Conservation (phyloP, 192 early-diverging fungal species). For the Entomortierella parvispora region DNA sequence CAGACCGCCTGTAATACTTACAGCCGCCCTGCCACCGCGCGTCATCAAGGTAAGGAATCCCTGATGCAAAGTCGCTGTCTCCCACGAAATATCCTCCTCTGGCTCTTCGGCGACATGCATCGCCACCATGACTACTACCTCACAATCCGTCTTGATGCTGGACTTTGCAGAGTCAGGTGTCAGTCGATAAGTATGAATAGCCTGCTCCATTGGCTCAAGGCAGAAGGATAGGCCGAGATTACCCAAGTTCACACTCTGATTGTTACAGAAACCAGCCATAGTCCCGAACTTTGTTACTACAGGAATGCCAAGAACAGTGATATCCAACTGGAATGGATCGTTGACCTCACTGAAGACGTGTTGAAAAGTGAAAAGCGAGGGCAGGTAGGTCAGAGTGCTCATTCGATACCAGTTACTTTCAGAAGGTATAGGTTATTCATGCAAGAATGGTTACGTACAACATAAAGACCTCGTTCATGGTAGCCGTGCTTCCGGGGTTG, state of each 20-base stretch:
- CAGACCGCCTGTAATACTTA: background rate
- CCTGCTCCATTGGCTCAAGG: conserved; percentile 17
- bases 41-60: conserved; percentile 45
- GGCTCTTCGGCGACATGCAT: conserved; percentile 42
- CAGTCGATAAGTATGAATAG: conserved; percentile 10
- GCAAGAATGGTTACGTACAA: conserved; percentile 13
- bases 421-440: background rate
- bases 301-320: conserved; percentile 24
- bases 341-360: conserved; percentile 22
- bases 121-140: conserved; percentile 34
- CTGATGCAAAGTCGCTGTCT: conserved; percentile 23
- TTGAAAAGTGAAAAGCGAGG: background rate
- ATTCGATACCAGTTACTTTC: background rate
- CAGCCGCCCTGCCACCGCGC: conserved; percentile 22
- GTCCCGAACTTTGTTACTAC: conserved; percentile 42
- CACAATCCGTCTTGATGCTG: conserved; percentile 27
- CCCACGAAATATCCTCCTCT: conserved; percentile 35
- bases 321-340: conserved; percentile 37
- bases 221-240: conserved; percentile 31
- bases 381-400: background rate
- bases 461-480: conserved; percentile 48
- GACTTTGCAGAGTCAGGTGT: conserved; percentile 4
- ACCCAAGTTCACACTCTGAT: conserved; percentile 14
- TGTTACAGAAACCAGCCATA: conserved; percentile 38
- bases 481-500: conserved; percentile 37